phyloP scores from a whole-genome alignment of 768 basidiomycete genomes.

The Hypholoma sublateritium region DNA sequence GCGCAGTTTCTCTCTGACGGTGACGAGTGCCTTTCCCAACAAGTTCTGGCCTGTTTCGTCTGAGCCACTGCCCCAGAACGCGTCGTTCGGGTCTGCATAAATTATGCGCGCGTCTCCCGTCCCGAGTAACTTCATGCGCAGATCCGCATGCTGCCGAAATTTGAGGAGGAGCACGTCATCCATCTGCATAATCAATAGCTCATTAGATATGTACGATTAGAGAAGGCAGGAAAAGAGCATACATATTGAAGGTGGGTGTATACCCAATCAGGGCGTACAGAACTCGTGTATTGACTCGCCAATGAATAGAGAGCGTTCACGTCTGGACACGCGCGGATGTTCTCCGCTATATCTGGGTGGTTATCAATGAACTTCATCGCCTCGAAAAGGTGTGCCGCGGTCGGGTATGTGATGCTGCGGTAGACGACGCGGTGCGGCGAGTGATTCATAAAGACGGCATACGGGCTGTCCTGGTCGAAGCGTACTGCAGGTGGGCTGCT shows the following conservation, averaged over 20 bases:
- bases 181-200: constrained; percentile 43
- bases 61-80: constrained; percentile 68
- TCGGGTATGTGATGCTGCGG: constrained; percentile 56
- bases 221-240: constrained; percentile 22
- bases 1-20: constrained; percentile 49
- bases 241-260: constrained; percentile 50
- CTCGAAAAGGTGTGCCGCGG: constrained; percentile 74
- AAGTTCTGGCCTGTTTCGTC: constrained; percentile 51
- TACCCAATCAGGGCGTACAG: constrained; percentile 57
- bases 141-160: constrained; percentile 65
- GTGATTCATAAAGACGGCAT: constrained; percentile 59
- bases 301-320: constrained; percentile 38
- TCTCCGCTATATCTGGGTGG: constrained; percentile 53
- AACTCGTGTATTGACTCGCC: constrained; percentile 28
- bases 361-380: constrained; percentile 65
- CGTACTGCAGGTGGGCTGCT: constrained; percentile 29
- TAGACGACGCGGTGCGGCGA: constrained; percentile 65
- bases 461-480: constrained; percentile 41
- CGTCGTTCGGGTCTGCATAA: constrained; percentile 53
- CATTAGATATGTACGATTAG: not conserved
- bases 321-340: constrained; percentile 43
- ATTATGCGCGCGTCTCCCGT: constrained; percentile 53
- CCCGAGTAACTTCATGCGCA: constrained; percentile 52
- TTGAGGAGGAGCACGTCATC: constrained; percentile 67
- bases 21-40: constrained; percentile 59